A percentile compares a stretch with the other conserved stretches of the same genome.
Conservation (phyloP, 495 filamentous ascomycete genomes). For the Aspergillus bridgeri region DNA sequence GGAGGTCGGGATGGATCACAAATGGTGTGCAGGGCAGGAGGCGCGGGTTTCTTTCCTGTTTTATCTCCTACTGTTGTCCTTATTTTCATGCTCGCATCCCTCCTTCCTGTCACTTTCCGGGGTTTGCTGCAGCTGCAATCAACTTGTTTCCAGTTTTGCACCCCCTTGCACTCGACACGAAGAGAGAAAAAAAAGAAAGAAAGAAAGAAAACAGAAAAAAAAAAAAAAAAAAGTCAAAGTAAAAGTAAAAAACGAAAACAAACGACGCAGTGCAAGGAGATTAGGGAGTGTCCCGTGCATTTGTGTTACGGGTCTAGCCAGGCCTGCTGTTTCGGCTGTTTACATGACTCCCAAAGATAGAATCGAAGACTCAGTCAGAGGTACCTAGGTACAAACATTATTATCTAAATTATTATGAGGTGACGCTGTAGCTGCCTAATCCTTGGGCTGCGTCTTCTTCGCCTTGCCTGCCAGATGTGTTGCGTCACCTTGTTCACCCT, state of each 20-base stretch:
- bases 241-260: background rate
- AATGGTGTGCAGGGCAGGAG: background rate
- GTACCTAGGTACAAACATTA: background rate
- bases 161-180: constrained; percentile 26
- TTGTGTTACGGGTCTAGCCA: constrained; percentile 9
- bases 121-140: constrained; percentile 19
- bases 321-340: background rate
- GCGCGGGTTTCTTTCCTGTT: background rate
- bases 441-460: background rate
- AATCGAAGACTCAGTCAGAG: too few species aligned
- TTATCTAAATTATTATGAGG: background rate
- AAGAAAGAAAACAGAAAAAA: too few species aligned
- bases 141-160: constrained; percentile 11
- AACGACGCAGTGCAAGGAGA: background rate
- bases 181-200: constrained; percentile 12
- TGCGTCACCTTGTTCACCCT: background rate
- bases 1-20: too few species aligned
- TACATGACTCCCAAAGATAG: background rate
- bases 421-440: background rate
- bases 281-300: constrained; percentile 7
- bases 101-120: constrained; percentile 16
- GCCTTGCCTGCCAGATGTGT: background rate
- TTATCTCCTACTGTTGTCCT: background rate
- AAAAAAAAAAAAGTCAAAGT: too few species aligned
- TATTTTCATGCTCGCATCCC: constrained; percentile 5